Base-by-base conservation (phyloP, 306 rosid genomes). In the Geum urbanum region DNA sequence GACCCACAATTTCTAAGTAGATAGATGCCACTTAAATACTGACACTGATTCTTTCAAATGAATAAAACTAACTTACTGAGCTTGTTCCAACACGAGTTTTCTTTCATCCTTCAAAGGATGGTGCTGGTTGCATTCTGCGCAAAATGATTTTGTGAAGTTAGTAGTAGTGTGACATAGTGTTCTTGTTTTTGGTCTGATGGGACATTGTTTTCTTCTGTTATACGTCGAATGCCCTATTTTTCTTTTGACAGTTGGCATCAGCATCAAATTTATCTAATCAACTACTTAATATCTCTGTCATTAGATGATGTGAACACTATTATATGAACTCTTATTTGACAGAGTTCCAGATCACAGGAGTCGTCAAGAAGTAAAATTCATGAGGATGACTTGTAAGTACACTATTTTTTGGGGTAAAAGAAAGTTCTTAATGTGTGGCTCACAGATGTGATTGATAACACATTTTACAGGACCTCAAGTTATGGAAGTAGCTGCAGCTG, bases 341-440 rank as follows among this genome's bases (percentile, higher is more conserved):
- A 82, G 86, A 78, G 66, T 39, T 64, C 76, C 6, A 74, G 75
- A 51, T 67, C 80, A 20, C 78, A 56, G 49, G 78, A 64, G 18
- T 75, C 58, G 9, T 75, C 83, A 24, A 71, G 80, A 78, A 78
- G 78, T 59, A 72, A 69, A 75, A 75, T 45, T 62, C 83, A 57
- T 3, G 66, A 69, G 3, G 69, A 72, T 6, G 76, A 82, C 54
- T 20, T 43, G 86, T 75, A 72, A 75, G 83, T 69, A 15, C 27
- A 27, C 37, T 32, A 20, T 40, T 69, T 37, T 41, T 51, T 7
- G 5, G 39, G 62, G 37, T 51, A 4, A 69, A 7, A 52, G 0
- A 4, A 13, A 39, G 39, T 39, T 2, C 24, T 11, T 5, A 9
- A n/a, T n/a, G 16, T 40, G 5, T 67, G 9, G 48, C 51, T 69